phyloP scores from a whole-genome alignment of 257 asterid species.

The Nyctanthes arbortristis region DNA sequence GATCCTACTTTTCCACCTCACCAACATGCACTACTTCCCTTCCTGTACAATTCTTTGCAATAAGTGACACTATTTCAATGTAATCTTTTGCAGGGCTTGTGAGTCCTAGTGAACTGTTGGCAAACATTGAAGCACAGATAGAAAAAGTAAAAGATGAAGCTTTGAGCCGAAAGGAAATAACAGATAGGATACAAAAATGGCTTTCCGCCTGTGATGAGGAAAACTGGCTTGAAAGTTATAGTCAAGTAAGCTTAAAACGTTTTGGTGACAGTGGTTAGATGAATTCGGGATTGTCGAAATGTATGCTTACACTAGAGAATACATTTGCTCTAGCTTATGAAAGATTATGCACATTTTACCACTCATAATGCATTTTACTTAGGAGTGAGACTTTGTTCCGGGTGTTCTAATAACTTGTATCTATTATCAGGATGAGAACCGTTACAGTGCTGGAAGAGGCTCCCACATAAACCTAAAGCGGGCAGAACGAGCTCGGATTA shows the following conservation, averaged over 20 bases:
- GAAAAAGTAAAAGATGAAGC: conserved; percentile 71
- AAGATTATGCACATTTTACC: neutral
- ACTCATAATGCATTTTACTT: neutral
- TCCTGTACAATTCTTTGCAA: neutral
- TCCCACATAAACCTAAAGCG: conserved; percentile 87
- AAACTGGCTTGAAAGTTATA: conserved; percentile 91
- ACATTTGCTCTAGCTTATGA: neutral
- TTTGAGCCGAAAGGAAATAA: conserved; percentile 78
- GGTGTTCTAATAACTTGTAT: neutral
- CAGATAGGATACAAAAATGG: conserved; percentile 84
- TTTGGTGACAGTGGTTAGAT: too few relatives aligned
- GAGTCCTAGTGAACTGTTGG: conserved; percentile 83
- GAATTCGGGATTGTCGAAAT: too few relatives aligned
- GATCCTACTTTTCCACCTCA: neutral
- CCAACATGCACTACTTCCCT: neutral
- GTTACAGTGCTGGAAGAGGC: conserved; percentile 95
- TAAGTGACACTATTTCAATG: neutral
- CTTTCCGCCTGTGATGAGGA: conserved; percentile 96
- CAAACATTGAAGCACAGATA: conserved; percentile 85
- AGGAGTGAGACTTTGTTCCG: neutral
- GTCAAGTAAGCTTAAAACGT: conserved; percentile 61
- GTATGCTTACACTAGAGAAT: too few relatives aligned
- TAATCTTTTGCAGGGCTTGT: conserved; percentile 72
- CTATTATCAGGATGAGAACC: conserved; percentile 61
- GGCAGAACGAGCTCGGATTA: conserved; percentile 89